These are phyloP conservation scores for Xanthoconium separans DNA, from an alignment of 1,284 basidiomycete genomes.

Conservation along the genomic window DNA sequence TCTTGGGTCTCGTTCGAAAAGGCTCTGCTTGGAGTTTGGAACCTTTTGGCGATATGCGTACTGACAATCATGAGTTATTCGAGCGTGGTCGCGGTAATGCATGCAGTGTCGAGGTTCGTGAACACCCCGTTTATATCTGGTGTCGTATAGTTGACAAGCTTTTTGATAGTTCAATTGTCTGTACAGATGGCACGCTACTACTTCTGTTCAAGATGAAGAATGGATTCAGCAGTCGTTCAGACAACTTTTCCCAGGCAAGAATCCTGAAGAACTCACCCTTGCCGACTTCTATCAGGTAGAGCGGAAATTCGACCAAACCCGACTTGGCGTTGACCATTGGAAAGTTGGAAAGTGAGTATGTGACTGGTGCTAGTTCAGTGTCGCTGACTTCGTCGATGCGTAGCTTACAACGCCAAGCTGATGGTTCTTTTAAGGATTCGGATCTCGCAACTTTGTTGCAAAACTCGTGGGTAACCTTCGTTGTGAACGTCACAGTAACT, in stretches of 20 bases:
- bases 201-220: constrained; percentile 64
- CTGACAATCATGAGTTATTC: constrained; percentile 56
- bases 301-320: constrained; percentile 36
- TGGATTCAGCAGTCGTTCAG: constrained; percentile 57
- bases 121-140: constrained; percentile 3
- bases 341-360: constrained; percentile 56
- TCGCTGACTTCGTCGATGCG: constrained; percentile 3
- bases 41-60: constrained; percentile 68
- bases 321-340: constrained; percentile 61
- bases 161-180: constrained; percentile 70
- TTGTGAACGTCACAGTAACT: not conserved
- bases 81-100: constrained; percentile 76
- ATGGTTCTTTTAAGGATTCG: constrained; percentile 66
- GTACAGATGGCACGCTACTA: constrained; percentile 82
- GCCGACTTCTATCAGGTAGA: constrained; percentile 59
- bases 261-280: constrained; percentile 51
- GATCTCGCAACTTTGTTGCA: constrained; percentile 71
- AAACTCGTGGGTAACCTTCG: constrained; percentile 50
- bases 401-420: constrained; percentile 60
- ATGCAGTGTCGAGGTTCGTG: constrained; percentile 69
- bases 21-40: constrained; percentile 71
- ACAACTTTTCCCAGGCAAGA: constrained; percentile 53
- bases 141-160: constrained; percentile 4
- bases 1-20: constrained; percentile 68
- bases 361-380: not conserved